These are phyloP conservation scores for Phytophthora fragariae DNA, from an alignment of 352 stramenopile species.

Conservation along the genomic window DNA sequence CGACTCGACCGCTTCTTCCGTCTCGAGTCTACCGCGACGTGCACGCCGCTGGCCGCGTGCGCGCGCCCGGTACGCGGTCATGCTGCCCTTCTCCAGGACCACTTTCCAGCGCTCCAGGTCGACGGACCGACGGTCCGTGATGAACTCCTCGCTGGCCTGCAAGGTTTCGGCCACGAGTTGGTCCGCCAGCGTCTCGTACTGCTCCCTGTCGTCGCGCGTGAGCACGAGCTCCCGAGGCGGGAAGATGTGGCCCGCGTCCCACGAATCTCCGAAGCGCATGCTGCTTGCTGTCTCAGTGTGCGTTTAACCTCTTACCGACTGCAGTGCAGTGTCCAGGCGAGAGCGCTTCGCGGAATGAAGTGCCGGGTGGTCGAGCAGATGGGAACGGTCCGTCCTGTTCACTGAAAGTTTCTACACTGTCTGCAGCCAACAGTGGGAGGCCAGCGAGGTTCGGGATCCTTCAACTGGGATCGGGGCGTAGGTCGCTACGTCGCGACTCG, in stretches of 20 bases:
- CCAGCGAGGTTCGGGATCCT: slow-evolving; percentile 11
- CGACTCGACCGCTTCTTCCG: slow-evolving; percentile 35
- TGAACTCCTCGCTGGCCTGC: slow-evolving; percentile 42
- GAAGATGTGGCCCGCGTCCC: slow-evolving; percentile 44
- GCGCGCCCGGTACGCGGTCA: slow-evolving; percentile 38
- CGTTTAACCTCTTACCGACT: neutral
- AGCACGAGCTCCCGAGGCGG: slow-evolving; percentile 38
- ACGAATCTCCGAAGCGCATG: slow-evolving; percentile 46
- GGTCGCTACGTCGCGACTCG: slow-evolving; percentile 18
- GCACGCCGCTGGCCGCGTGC: slow-evolving; percentile 11
- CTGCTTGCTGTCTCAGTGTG: slow-evolving; percentile 1
- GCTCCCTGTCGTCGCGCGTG: slow-evolving; percentile 25
- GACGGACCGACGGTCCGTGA: slow-evolving; percentile 19
- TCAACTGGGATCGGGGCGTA: slow-evolving; percentile 32
- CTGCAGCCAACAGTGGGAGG: slow-evolving; percentile 14
- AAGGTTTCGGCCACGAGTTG: slow-evolving; percentile 46
- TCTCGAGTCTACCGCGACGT: slow-evolving; percentile 20
- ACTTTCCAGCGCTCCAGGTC: slow-evolving; percentile 41
- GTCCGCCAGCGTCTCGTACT: slow-evolving; percentile 35
- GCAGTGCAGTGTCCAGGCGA: slow-evolving; percentile 1
- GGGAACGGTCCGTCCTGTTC: slow-evolving; percentile 27
- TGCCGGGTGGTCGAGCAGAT: neutral
- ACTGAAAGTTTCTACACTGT: no score
- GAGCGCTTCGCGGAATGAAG: slow-evolving; percentile 36
- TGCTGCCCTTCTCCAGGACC: slow-evolving; percentile 35